These are phyloP conservation scores for Mycena alexandri DNA, from an alignment of 768 basidiomycete genomes.

Conservation along the genomic window DNA sequence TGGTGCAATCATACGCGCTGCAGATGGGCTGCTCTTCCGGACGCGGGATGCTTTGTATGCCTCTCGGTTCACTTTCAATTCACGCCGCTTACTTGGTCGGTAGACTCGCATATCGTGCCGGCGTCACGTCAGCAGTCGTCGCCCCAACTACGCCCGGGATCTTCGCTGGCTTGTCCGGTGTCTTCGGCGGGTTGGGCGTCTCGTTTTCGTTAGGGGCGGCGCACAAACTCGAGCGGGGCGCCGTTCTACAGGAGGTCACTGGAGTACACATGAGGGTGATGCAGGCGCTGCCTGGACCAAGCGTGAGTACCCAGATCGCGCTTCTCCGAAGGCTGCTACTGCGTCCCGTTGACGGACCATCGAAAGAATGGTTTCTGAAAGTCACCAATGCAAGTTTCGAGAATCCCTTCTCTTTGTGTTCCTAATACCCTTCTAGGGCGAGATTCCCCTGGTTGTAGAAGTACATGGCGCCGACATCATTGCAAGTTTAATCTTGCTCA, in stretches of 20 bases:
- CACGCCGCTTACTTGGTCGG: neutral
- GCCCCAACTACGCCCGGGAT: constrained; percentile 73
- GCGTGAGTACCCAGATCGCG: constrained; percentile 87
- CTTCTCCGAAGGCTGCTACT: constrained; percentile 76
- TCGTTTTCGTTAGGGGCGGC: constrained; percentile 72
- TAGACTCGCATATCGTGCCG: constrained; percentile 77
- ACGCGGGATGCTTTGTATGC: constrained; percentile 80
- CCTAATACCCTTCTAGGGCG: constrained; percentile 58
- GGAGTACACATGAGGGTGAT: constrained; percentile 76
- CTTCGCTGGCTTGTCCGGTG: too few species aligned
- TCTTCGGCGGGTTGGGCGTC: constrained; percentile 74
- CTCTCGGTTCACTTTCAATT: constrained; percentile 5
- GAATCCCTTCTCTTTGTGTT: neutral
- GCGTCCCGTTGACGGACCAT: constrained; percentile 50
- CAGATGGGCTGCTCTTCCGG: constrained; percentile 79
- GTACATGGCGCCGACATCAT: constrained; percentile 86
- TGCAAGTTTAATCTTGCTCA: constrained; percentile 78
- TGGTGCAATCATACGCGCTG: constrained; percentile 70
- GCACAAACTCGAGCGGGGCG: constrained; percentile 71
- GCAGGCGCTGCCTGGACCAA: constrained; percentile 59
- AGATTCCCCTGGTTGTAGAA: constrained; percentile 80
- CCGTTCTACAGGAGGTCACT: constrained; percentile 72
- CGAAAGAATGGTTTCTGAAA: constrained; percentile 61
- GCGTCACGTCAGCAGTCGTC: constrained; percentile 78
- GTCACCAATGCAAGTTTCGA: constrained; percentile 54